These are phyloP conservation scores for Geoglossum cookeanum DNA, from an alignment of 2,329 filamentous ascomycete genomes.

Conservation along the genomic window DNA sequence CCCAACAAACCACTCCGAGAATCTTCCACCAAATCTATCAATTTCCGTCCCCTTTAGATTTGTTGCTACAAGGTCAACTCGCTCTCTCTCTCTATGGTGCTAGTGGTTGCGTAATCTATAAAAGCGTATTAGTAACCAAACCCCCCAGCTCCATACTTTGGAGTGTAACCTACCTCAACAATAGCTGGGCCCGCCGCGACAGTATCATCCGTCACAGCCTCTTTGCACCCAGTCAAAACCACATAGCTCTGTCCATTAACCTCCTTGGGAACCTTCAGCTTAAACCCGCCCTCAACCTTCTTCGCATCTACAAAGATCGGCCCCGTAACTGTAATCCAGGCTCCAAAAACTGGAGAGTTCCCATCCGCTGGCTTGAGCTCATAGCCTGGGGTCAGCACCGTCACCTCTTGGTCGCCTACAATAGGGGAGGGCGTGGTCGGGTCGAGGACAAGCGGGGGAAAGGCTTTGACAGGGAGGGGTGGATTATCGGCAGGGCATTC, in stretches of 20 bases:
- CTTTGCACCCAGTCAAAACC: conserved; percentile 2
- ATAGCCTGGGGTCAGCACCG: neutral
- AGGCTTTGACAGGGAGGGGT: conserved; percentile 38
- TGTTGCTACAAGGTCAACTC: no score
- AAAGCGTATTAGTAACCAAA: neutral
- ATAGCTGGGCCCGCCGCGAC: conserved; percentile 8
- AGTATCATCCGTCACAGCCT: conserved; percentile 5
- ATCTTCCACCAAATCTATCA: no score
- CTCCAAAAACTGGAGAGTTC: neutral
- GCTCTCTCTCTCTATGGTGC: neutral
- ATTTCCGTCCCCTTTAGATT: no score
- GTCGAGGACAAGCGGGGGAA: conserved; percentile 27
- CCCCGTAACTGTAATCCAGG: conserved; percentile 3
- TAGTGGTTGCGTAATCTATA: neutral
- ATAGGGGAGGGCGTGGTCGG: conserved; percentile 8
- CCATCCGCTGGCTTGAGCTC: neutral
- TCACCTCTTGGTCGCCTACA: conserved; percentile 15
- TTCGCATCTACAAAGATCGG: neutral
- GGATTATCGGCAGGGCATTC: conserved; percentile 36
- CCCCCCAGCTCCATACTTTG: neutral
- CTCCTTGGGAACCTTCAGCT: neutral
- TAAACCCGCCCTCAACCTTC: neutral
- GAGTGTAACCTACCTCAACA: conserved; percentile 4
- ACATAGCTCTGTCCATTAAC: conserved; percentile 7
- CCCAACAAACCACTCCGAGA: no score